Base-by-base conservation (phyloP, 1,139 yeast genomes). In the Candida sanyaensis region DNA sequence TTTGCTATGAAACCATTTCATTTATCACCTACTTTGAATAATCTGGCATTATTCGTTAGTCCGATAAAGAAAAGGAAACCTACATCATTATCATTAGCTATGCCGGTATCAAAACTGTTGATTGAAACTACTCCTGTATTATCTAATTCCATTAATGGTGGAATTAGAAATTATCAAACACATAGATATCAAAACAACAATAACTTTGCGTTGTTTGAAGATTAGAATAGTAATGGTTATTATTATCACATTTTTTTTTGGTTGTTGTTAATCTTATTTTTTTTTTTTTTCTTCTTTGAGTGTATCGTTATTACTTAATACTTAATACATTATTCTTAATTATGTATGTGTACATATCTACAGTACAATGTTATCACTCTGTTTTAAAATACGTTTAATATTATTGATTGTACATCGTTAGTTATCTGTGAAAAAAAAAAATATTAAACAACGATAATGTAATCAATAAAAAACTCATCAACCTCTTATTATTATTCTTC, bases 1-100 rank as follows among this genome's bases (percentile, higher is more conserved):
- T 50, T 50, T 29, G 42, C 50, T 9, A 50, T 50, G 50, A 50
- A 50, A 30, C 51, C 49, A 33, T 50, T 50, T 24, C 54, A 50
- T 45, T 43, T 50, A 43, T 44, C 50, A 0, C 54, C 54, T 0
- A 45, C 44, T 5, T 42, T 47, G 30, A 36, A 44, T 13, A 37
- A 44, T 23, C 37, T 26, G 36, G 33, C 27, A 31, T 7, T 23
- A n/a, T 40, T 40, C 31, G 42, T 39, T 32, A 12, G 28, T 36
- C 30, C 39, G 5, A n/a, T 24, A 23, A 36, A 24, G 9, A 36
- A 36, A 36, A 36, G 21, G 13, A 36, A 13, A 36, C 29, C 39
- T 24, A 12, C 28, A 24, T 24, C 24, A 36, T 29, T 24, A 34
- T 29, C 32, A 26, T 28, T 24, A 10, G 37, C 30, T 29, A 5